Base-by-base conservation (phyloP, 179 eudicot species). In the Actinidia polygama region DNA sequence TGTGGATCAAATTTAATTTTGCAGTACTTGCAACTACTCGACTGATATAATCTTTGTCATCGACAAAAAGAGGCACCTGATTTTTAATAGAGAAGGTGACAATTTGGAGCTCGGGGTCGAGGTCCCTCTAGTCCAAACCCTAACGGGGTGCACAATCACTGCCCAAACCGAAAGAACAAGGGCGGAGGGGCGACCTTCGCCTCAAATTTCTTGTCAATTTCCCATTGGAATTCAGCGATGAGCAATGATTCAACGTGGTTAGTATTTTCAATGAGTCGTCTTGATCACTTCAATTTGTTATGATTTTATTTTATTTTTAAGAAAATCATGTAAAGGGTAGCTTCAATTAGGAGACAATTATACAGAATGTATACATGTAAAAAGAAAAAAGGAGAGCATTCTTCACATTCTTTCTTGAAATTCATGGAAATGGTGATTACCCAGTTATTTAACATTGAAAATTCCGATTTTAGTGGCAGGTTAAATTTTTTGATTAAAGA, bases 101-200 rank as follows among this genome's bases (percentile, higher is more conserved):
- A 89, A 95, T 82, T 88, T 95, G 81, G 94, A 89, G 76, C 81
- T 95, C 5, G 96, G 90, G 73, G 90, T 95, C 36, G 96, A 95
- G 62, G 83, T 94, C 8, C 94, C 98, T 72, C 83, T 95, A 7
- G 77, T 91, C 1, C 84, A 94, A 54, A 96, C 98, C 24, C 92
- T 95, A 36, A 87, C 94, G 18, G 98, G 98, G 68, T 92, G 97
- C 84, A 88, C 83, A 16, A 83, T 93, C 14, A 71, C 83, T 5
- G 96, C 92, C 93, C 1, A 88, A 72, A 26, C 53, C 89, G 2
- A 92, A 89, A 73, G 87, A 89, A 3, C 79, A 81, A 10, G 89
- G 85, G 4, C 82, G 47, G 79, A 80, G 96, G 79, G 98, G 98
- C 3, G 87, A 93, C 68, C 88, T 95, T 23, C 50, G 84, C n/a